Evolutionary conservation across 495 filamentous ascomycete species (phyloP).

Genomic region (Penicillium canescens): DNA sequence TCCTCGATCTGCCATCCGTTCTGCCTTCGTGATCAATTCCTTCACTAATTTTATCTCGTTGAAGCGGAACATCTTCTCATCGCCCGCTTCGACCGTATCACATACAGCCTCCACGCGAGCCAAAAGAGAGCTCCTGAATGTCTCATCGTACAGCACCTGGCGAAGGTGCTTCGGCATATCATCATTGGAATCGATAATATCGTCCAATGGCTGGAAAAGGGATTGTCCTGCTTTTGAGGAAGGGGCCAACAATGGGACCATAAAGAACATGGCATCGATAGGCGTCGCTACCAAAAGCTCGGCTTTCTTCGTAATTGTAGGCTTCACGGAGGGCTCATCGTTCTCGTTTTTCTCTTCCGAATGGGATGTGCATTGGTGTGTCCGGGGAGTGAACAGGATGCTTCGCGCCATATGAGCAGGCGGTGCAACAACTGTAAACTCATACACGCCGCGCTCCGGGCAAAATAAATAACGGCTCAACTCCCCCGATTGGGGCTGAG

Average conservation of each 20-base stretch:
- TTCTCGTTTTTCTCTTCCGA: constrained; percentile 10
- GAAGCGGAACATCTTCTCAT: constrained; percentile 79
- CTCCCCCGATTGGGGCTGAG: constrained; percentile 69
- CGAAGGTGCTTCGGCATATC: constrained; percentile 56
- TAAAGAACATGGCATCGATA: constrained; percentile 79
- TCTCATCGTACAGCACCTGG: constrained; percentile 53
- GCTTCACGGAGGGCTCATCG: constrained; percentile 6
- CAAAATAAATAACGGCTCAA: constrained; percentile 78
- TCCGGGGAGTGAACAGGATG: constrained; percentile 30
- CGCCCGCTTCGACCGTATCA: constrained; percentile 77
- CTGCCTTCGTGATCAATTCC: constrained; percentile 70
- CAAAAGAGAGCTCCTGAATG: constrained; percentile 43
- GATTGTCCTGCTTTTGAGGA: constrained; percentile 36
- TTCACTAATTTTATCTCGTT: constrained; percentile 66
- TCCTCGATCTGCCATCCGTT: constrained; percentile 60
- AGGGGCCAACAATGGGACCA: constrained; percentile 66
- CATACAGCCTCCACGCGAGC: constrained; percentile 64
- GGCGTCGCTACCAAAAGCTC: constrained; percentile 81
- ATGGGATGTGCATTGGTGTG: constrained; percentile 5
- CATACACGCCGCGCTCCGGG: constrained; percentile 75
- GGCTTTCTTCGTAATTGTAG: constrained; percentile 54
- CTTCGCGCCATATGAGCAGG: constrained; percentile 42
- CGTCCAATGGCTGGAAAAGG: constrained; percentile 76
- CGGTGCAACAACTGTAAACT: constrained; percentile 77
- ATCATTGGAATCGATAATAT: constrained; percentile 71